phyloP scores from a whole-genome alignment of 345 rosid species.

The Iberis pinnata region DNA sequence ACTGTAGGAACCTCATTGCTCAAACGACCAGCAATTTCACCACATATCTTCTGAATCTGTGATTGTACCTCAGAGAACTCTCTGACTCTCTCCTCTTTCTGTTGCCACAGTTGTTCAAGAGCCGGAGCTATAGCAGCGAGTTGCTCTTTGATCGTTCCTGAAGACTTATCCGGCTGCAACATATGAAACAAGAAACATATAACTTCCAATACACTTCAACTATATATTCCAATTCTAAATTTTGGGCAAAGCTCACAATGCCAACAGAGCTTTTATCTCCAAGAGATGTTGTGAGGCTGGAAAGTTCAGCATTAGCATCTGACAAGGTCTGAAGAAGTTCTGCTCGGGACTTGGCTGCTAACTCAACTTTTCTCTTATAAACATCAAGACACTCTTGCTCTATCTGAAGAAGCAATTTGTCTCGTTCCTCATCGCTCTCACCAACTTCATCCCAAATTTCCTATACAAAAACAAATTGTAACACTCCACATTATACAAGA shows the following conservation, averaged over 20 bases:
- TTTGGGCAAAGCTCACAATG: slow-evolving; percentile 45
- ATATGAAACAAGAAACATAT: neutral
- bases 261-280: slow-evolving; percentile 70
- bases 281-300: slow-evolving; percentile 70
- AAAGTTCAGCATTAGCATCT: slow-evolving; percentile 77
- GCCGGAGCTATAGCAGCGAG: slow-evolving; percentile 91
- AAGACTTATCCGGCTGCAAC: slow-evolving; percentile 67
- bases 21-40: slow-evolving; percentile 79
- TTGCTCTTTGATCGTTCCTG: slow-evolving; percentile 95
- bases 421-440: slow-evolving; percentile 83
- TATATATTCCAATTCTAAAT: slow-evolving; percentile 6
- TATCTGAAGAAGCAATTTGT: slow-evolving; percentile 87
- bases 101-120: slow-evolving; percentile 85
- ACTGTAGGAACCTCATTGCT: slow-evolving; percentile 55
- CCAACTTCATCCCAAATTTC: slow-evolving; percentile 99
- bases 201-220: neutral
- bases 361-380: slow-evolving; percentile 92
- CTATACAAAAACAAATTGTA: slow-evolving; percentile 32
- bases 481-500: slow-evolving; percentile 1
- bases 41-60: slow-evolving; percentile 87
- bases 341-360: slow-evolving; percentile 76
- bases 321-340: slow-evolving; percentile 82
- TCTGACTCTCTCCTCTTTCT: slow-evolving; percentile 87
- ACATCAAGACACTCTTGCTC: slow-evolving; percentile 94
- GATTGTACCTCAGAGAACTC: slow-evolving; percentile 83